These are phyloP conservation scores for Agrocybe praecox DNA, from an alignment of 768 basidiomycete genomes.

Conservation along the genomic window DNA sequence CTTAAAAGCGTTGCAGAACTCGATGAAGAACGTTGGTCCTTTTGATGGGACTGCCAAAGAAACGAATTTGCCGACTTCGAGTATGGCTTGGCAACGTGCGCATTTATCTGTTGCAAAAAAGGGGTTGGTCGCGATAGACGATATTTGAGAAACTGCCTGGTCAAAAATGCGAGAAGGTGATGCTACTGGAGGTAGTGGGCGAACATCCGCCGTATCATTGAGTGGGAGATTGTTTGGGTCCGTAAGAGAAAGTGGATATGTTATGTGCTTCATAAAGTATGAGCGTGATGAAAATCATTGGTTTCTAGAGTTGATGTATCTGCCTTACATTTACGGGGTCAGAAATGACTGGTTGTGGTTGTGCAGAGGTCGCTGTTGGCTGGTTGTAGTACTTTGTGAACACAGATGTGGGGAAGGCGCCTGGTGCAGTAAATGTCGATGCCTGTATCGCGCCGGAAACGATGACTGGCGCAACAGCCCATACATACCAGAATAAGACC, in stretches of 20 bases:
- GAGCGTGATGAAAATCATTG: too few species aligned
- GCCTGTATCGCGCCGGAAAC: slow-evolving; percentile 27
- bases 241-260: slow-evolving; percentile 64
- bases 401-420: slow-evolving; percentile 64
- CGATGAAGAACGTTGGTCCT: slow-evolving; percentile 57
- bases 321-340: slow-evolving; percentile 62
- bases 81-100: slow-evolving; percentile 57
- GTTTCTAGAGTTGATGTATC: too few species aligned
- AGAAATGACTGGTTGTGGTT: slow-evolving; percentile 77
- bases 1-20: slow-evolving; percentile 59
- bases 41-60: slow-evolving; percentile 63
- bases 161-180: slow-evolving; percentile 46
- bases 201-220: slow-evolving; percentile 63
- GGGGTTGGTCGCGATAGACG: slow-evolving; percentile 56
- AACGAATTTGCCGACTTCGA: slow-evolving; percentile 69
- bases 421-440: slow-evolving; percentile 60
- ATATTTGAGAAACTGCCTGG: slow-evolving; percentile 57
- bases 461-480: not conserved
- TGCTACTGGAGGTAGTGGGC: slow-evolving; percentile 63
- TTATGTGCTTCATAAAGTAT: slow-evolving; percentile 43
- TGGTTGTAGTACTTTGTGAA: slow-evolving; percentile 72
- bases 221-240: slow-evolving; percentile 61
- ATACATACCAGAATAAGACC: not conserved
- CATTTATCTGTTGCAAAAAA: slow-evolving; percentile 56
- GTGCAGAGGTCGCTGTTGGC: slow-evolving; percentile 71